Base-by-base conservation (phyloP, 169 alveolate species). In the Plasmodium yoelii region DNA sequence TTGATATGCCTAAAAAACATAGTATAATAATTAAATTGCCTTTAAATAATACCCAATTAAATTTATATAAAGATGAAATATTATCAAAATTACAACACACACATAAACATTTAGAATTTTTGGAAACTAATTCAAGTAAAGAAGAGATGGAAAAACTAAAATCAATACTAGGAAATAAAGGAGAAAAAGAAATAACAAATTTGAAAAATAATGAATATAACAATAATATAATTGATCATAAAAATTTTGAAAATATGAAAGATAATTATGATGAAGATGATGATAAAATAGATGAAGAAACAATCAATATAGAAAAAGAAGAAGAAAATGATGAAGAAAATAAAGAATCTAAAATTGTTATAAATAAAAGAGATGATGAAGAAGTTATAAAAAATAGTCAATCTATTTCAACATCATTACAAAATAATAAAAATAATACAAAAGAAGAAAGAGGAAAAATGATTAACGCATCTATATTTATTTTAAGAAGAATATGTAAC, bases 401-500 rank as follows among this genome's bases (percentile, higher is more conserved):
- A 34, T 4, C 5, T 39, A 10, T 13, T 60, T 13, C 19, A 9
- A 68, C 56, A 2, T 55, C 24, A 53, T 53, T 8, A 1, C 73
- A 56, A 77, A 49, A 18, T 19, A 39, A 1, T 18, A 77, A 22
- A 13, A 63, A 51, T 44, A 53, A 7, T 26, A 34, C 69, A n/a
- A 87, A 73, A 5, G 88, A 94, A 26, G 94, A 75, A 18, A 51
- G 94, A 88, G 80, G 92, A 12, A 73, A 73, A 68, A 93, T 94
- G 73, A 95, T 96, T 22, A 95, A 95, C 57, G 95, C 97, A 13
- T 89, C 96, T 7, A 74, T 96, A 3, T 96, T 93, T 69, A 94
- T 97, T 39, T 88, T 97, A 84, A 74, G 98, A 24, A 91, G 98
- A 44, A 96, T 97, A 53, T 96, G 98, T 91, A 97, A 97, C 73